phyloP scores from a whole-genome alignment of 129 eudicot genomes.

The Artemisia tridentata region DNA sequence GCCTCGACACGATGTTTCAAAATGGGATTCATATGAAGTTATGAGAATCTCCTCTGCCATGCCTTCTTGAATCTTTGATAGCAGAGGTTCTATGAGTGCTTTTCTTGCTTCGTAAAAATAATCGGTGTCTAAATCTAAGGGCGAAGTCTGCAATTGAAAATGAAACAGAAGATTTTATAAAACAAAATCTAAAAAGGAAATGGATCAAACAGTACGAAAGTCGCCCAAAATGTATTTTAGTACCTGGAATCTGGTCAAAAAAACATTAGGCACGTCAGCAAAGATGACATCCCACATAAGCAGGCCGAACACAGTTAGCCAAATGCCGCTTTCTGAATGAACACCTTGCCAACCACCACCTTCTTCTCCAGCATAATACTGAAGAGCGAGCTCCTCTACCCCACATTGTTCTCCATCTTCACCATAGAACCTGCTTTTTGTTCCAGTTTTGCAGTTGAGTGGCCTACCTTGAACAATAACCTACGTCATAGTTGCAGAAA shows the following conservation, averaged over 20 bases:
- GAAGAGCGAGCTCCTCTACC: conserved; percentile 86
- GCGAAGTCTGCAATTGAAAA: conserved; percentile 63
- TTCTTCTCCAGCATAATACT: conserved; percentile 88
- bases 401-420: conserved; percentile 97
- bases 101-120: conserved; percentile 64
- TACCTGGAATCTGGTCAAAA: conserved; percentile 86
- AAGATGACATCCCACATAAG: conserved; percentile 93
- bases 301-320: conserved; percentile 83
- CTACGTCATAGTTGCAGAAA: conserved; percentile 27
- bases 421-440: conserved; percentile 82
- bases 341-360: conserved; percentile 96
- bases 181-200: background rate
- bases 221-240: background rate
- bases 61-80: conserved; percentile 60
- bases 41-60: conserved; percentile 83
- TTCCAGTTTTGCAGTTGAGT: conserved; percentile 58
- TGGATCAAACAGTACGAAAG: too few relatives aligned
- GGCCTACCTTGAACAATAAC: conserved; percentile 88
- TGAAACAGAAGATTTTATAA: background rate
- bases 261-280: conserved; percentile 79
- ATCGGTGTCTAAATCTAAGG: conserved; percentile 80
- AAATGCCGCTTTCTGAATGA: conserved; percentile 91
- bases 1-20: conserved; percentile 72
- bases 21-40: conserved; percentile 70
- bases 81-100: conserved; percentile 50